These are phyloP conservation scores for Lenwebbia sp. DNA, from an alignment of 345 rosid species.

Conservation along the genomic window DNA sequence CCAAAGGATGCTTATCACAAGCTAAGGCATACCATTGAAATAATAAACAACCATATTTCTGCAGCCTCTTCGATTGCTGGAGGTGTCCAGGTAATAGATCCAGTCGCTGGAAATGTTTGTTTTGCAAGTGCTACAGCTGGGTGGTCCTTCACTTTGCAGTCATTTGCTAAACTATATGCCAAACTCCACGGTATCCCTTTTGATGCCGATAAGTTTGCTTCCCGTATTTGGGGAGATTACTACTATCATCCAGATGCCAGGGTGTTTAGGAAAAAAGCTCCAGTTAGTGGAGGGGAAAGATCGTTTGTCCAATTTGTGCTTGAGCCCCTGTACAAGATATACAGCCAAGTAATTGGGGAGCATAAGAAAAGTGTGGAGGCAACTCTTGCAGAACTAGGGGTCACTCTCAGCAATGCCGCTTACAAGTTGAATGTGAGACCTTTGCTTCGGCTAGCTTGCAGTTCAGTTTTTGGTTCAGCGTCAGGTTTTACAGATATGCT, in stretches of 20 bases:
- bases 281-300: conserved; percentile 82
- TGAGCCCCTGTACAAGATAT: conserved; percentile 93
- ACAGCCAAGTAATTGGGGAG: conserved; percentile 98
- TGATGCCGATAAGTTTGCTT: conserved; percentile 83
- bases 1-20: conserved; percentile 98
- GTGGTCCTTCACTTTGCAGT: conserved; percentile 96
- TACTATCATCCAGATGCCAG: conserved; percentile 74
- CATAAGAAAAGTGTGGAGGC: conserved; percentile 95
- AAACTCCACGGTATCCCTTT: conserved; percentile 90
- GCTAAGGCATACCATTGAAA: conserved; percentile 90
- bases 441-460: conserved; percentile 81
- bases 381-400: conserved; percentile 93
- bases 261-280: conserved; percentile 65
- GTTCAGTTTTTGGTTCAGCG: conserved; percentile 91
- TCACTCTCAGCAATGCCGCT: conserved; percentile 81
- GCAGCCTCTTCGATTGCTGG: conserved; percentile 91
- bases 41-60: conserved; percentile 85
- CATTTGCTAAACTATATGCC: conserved; percentile 84
- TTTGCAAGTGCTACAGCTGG: conserved; percentile 94
- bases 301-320: conserved; percentile 89
- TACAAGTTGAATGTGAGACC: conserved; percentile 91
- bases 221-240: conserved; percentile 91
- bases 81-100: conserved; percentile 71
- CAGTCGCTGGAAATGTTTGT: conserved; percentile 88
- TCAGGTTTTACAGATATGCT: conserved; percentile 97